A percentile compares a stretch with the other conserved stretches of the same genome.
Conservation (phyloP, 2,329 filamentous ascomycete genomes). For the Podosphaera aphanis region DNA sequence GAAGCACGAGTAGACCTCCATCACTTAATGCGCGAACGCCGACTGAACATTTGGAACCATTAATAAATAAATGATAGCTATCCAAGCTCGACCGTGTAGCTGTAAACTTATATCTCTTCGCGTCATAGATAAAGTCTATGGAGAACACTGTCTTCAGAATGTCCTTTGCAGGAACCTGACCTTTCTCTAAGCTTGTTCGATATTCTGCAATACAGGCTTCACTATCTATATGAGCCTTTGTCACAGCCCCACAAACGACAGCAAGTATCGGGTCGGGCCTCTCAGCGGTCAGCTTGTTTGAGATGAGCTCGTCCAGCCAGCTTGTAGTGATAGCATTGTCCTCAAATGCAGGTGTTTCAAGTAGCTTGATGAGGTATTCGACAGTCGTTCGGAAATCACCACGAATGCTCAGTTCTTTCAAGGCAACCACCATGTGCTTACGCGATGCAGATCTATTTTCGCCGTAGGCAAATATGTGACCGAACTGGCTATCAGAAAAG, state of each 20-base stretch:
- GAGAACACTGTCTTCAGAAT: conserved; percentile 94
- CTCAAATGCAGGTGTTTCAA: conserved; percentile 95
- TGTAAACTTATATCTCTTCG: conserved; percentile 90
- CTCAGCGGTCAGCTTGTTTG: conserved; percentile 90
- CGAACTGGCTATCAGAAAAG: conserved; percentile 96
- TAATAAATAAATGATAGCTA: conserved; percentile 96
- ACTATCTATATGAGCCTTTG: conserved; percentile 85
- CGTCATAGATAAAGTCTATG: conserved; percentile 97
- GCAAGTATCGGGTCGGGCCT: conserved; percentile 81
- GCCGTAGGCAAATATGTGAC: conserved; percentile 97
- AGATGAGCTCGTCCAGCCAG: conserved; percentile 96
- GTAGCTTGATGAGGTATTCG: conserved; percentile 94
- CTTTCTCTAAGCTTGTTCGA: conserved; percentile 73
- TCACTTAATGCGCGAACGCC: conserved; percentile 84
- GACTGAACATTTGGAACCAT: conserved; percentile 86
- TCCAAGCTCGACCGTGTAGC: conserved; percentile 77
- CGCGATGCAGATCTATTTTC: conserved; percentile 89
- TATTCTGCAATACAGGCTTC: conserved; percentile 77
- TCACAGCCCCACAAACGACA: conserved; percentile 85
- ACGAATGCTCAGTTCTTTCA: conserved; percentile 98
- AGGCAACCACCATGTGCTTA: conserved; percentile 96
- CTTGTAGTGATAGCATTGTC: conserved; percentile 98
- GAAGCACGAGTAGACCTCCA: conserved; percentile 73
- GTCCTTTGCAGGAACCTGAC: conserved; percentile 90
- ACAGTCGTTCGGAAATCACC: conserved; percentile 98